These are phyloP conservation scores for Rhizophora apiculata DNA, from an alignment of 345 rosid species.

Conservation along the genomic window DNA sequence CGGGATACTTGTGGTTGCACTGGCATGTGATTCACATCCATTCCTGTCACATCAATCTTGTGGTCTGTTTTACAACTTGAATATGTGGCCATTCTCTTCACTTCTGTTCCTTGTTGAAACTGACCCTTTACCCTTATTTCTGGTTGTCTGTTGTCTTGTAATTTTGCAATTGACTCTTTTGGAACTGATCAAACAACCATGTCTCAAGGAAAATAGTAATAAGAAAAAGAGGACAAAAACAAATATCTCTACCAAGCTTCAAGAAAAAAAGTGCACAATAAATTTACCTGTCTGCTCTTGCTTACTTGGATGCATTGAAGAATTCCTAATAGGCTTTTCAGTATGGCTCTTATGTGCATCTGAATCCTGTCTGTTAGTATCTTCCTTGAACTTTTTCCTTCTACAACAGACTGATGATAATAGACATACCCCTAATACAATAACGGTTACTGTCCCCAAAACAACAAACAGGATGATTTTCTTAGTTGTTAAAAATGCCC, in stretches of 20 bases:
- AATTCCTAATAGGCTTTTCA: slow-evolving; percentile 36
- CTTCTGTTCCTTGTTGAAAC: slow-evolving; percentile 33
- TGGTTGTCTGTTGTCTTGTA: slow-evolving; percentile 34
- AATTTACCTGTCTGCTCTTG: slow-evolving; percentile 49
- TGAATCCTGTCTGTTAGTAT: slow-evolving; percentile 24
- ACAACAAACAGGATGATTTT: slow-evolving; percentile 42
- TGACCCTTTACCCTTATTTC: slow-evolving; percentile 30
- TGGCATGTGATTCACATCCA: slow-evolving; percentile 19
- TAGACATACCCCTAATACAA: slow-evolving; percentile 41
- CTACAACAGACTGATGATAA: slow-evolving; percentile 46
- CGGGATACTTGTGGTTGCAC: slow-evolving; percentile 49
- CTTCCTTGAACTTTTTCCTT: slow-evolving; percentile 25
- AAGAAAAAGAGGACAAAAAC: background rate
- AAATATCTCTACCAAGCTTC: background rate
- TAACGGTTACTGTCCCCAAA: slow-evolving; percentile 39
- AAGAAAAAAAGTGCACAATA: slow-evolving; percentile 4
- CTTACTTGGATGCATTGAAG: slow-evolving; percentile 29
- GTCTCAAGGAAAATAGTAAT: background rate
- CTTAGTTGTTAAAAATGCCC: slow-evolving; percentile 34
- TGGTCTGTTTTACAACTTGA: slow-evolving; percentile 28
- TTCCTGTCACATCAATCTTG: slow-evolving; percentile 14
- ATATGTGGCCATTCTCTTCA: slow-evolving; percentile 29
- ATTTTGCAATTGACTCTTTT: slow-evolving; percentile 34
- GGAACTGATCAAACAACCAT: slow-evolving; percentile 40
- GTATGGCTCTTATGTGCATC: slow-evolving; percentile 16